Evolutionary conservation across 768 basidiomycete species (phyloP).

Genomic region (Megacollybia marginata): DNA sequence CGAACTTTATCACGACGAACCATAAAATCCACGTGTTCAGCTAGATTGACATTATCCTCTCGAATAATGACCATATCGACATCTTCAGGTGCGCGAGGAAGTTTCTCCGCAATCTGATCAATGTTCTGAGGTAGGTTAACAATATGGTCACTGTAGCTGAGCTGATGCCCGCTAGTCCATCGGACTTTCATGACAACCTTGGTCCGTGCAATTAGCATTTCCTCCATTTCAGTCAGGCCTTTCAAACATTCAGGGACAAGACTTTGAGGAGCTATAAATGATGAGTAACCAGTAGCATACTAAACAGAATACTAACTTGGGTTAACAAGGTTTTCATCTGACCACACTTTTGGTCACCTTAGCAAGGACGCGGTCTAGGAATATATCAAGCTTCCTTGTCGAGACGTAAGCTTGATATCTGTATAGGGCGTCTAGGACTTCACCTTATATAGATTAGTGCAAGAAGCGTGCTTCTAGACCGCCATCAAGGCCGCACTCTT

Average conservation of each 20-base stretch:
- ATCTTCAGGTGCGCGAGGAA: not conserved
- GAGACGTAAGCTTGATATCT: too few relatives aligned
- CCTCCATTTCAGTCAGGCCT: not conserved
- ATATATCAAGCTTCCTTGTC: too few relatives aligned
- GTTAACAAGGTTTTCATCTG: not conserved
- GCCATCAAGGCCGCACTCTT: too few relatives aligned
- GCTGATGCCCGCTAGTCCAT: conserved; percentile 6
- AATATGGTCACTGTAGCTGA: conserved; percentile 9
- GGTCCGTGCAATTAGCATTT: conserved; percentile 1
- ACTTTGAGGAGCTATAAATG: too few relatives aligned
- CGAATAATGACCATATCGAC: conserved; percentile 4
- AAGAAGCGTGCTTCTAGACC: too few relatives aligned
- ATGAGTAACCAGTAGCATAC: not conserved
- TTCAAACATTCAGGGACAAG: not conserved
- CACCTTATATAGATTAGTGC: too few relatives aligned
- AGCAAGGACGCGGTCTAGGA: too few relatives aligned
- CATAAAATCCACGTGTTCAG: not conserved
- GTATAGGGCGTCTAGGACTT: too few relatives aligned
- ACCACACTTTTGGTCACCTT: not conserved
- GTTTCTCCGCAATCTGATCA: conserved; percentile 1
- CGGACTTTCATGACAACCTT: conserved; percentile 10
- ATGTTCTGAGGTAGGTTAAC: conserved; percentile 7
- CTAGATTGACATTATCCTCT: not conserved
- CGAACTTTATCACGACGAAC: not conserved
- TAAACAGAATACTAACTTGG: not conserved